Base-by-base conservation (phyloP, 257 asterid species). In the Thymus mandschuricus region DNA sequence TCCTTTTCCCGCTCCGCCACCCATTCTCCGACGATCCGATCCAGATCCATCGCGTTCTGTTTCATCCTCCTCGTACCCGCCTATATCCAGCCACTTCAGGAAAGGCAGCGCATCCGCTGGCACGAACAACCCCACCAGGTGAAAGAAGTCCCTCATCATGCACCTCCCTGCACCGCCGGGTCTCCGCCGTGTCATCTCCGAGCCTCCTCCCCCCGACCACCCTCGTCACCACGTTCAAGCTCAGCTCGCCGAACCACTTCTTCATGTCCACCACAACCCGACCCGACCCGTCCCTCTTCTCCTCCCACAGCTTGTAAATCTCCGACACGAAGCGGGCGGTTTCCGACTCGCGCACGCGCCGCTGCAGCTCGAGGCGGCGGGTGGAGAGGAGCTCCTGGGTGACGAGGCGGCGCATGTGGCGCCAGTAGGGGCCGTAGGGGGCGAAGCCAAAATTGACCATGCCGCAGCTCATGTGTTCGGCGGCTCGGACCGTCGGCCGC, bases 61-160 rank as follows among this genome's bases (percentile, higher is more conserved):
- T 71, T 77, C 87, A 83, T 83, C 57, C 33, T 77, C 80, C 78
- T 83, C 85, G 29, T 52, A 21, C 3, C 87, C 87, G 12, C 87
- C 87, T 5, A 83, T 12, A 80, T 83, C 87, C 9, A 83, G 50
- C 84, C 83, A 80, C 59, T 65, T 45, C 3, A 83, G 69, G 62
- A 30, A 77, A 1, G 85, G 83, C 55, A 80, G 10, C 2, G 81
- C 79, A 28, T 83, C 87, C 0, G 73, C 82, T 48, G 66, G 45
- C 54, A 71, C 71, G 44, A 77, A 76, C 54, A 29, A 0, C 59
- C 87, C 87, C 29, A 41, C 49, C 59, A 79, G n/a, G 33, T 54
- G 3, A 63, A 82, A 79, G 67, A 79, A 82, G 2, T 65, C 80
- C 55, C 78, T 68, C 66, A 79, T 15, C 43, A n/a, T n/a, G n/a